These are phyloP conservation scores for Mucor piriformis DNA, from an alignment of 371 early-diverging fungal genomes.

Conservation along the genomic window DNA sequence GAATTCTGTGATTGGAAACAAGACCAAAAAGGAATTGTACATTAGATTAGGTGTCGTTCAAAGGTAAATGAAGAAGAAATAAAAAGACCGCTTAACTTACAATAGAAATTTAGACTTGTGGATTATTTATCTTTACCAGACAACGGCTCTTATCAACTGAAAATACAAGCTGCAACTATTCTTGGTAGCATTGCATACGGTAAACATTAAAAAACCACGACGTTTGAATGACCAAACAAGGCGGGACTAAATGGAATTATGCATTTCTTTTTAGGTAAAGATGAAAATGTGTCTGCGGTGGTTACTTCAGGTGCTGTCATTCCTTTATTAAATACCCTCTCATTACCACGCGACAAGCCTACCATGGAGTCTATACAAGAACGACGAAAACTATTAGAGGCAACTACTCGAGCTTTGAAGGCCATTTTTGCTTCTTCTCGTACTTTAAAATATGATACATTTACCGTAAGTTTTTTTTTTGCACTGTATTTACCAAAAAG, in stretches of 20 bases:
- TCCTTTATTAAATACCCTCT: constrained; percentile 64
- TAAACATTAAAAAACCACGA: constrained; percentile 20
- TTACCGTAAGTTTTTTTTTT: constrained; percentile 48
- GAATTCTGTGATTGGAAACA: constrained; percentile 86
- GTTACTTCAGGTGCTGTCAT: constrained; percentile 63
- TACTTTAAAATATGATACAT: constrained; percentile 55
- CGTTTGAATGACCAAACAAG: neutral
- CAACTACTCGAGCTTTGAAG: constrained; percentile 73
- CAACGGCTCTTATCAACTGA: constrained; percentile 42
- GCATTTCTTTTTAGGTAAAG: constrained; percentile 53
- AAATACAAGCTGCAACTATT: constrained; percentile 72
- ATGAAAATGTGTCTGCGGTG: constrained; percentile 64
- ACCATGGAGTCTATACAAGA: constrained; percentile 40
- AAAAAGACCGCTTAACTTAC: no score
- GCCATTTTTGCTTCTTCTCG: constrained; percentile 70
- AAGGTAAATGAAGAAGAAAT: constrained; percentile 47
- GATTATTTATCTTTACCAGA: constrained; percentile 50
- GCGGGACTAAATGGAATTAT: constrained; percentile 2
- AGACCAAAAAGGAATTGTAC: constrained; percentile 81
- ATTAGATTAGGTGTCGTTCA: constrained; percentile 69
- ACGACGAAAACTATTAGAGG: constrained; percentile 67
- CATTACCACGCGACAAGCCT: constrained; percentile 45
- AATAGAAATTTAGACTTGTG: constrained; percentile 70
- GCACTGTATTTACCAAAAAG: neutral
- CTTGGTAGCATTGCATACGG: constrained; percentile 85